Percentiles rank a stretch among this genome's conserved stretches.
These are phyloP conservation scores for Eimeria zaria DNA, from an alignment of 169 alveolate species.

Conservation along the genomic window DNA sequence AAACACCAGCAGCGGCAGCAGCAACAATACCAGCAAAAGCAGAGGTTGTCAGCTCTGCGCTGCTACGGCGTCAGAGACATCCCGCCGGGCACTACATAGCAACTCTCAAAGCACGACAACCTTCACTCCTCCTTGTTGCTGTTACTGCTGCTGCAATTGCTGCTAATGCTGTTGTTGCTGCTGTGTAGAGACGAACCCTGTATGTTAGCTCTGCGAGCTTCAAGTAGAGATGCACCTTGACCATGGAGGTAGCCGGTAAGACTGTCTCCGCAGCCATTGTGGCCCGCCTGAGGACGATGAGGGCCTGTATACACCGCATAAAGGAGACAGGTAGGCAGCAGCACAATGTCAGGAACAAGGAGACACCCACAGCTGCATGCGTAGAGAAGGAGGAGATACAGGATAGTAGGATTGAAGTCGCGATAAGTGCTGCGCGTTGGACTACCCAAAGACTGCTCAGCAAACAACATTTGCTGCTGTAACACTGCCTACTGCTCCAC, in stretches of 20 bases:
- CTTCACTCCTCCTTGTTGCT: background rate
- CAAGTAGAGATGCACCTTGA: slow-evolving; percentile 92
- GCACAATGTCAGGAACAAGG: background rate
- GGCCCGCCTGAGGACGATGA: slow-evolving; percentile 89
- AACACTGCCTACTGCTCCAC: too few species aligned
- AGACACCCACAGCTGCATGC: background rate
- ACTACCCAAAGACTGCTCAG: background rate
- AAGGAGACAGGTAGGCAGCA: background rate
- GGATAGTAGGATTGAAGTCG: background rate
- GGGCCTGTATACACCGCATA: slow-evolving; percentile 77
- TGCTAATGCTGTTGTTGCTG: background rate
- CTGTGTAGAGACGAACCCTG: slow-evolving; percentile 43
- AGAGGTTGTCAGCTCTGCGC: background rate
- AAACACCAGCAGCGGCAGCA: slow-evolving; percentile 4
- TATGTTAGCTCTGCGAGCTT: slow-evolving; percentile 91
- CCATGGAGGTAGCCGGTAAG: slow-evolving; percentile 92
- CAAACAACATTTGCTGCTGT: too few species aligned
- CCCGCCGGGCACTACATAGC: background rate
- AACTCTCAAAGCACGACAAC: background rate
- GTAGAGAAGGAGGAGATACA: background rate
- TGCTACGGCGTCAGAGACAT: background rate
- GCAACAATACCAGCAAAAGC: background rate
- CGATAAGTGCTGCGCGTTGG: background rate
- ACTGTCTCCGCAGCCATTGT: slow-evolving; percentile 92
- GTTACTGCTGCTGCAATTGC: background rate